Evolutionary conservation across 495 filamentous ascomycete species (phyloP).

Genomic region (Paragyromitra xinjiangensis): DNA sequence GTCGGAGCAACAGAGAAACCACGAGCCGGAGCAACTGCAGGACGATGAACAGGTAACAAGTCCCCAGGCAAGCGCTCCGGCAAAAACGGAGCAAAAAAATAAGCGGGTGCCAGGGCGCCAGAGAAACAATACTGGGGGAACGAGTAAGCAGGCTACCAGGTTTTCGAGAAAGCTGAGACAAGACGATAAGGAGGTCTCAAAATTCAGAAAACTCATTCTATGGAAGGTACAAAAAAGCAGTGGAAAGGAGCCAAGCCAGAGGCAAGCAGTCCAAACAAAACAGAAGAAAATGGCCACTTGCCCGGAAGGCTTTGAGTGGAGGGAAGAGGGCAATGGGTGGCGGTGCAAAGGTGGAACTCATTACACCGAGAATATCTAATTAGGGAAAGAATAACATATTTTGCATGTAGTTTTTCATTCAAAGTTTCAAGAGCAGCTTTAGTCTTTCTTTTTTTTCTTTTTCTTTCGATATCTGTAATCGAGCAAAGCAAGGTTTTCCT

Average conservation of each 20-base stretch:
- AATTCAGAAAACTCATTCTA: not conserved
- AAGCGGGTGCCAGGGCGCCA: not conserved
- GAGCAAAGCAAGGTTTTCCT: too few species aligned
- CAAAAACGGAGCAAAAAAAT: not conserved
- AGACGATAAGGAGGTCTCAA: not conserved
- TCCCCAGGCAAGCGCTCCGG: not conserved
- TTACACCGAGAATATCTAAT: not conserved
- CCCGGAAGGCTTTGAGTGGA: not conserved
- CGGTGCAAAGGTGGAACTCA: not conserved
- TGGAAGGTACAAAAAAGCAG: not conserved
- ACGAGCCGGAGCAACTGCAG: not conserved
- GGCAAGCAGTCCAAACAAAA: not conserved
- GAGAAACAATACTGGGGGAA: too few species aligned
- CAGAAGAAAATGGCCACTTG: not conserved
- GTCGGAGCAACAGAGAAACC: not conserved
- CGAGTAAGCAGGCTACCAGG: not conserved
- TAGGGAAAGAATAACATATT: not conserved
- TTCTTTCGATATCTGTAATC: not conserved
- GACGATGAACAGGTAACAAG: not conserved
- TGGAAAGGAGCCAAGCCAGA: not conserved
- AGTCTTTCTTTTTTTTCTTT: not conserved
- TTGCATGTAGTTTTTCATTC: not conserved
- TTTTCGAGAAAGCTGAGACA: not conserved
- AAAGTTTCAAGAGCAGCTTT: not conserved
- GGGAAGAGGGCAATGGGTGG: not conserved